A percentile compares a stretch with the other conserved stretches of the same genome.
phyloP scores from a whole-genome alignment of 331 rosid genomes.

The Malus hybrid region DNA sequence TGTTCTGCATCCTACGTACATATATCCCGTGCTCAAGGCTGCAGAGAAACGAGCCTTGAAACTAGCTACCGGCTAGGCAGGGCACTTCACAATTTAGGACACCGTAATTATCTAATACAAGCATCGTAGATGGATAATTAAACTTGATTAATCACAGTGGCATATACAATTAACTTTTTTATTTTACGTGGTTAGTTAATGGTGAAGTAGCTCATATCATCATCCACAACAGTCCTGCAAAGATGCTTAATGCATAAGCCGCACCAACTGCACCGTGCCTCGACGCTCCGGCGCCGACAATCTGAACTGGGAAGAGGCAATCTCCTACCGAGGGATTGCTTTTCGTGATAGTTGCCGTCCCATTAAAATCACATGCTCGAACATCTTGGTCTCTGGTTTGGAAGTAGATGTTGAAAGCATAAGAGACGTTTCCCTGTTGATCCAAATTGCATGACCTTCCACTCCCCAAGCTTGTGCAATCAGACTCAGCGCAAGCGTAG shows the following conservation, averaged over 20 bases:
- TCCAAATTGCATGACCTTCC: slow-evolving; percentile 37
- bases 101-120: too few relatives aligned
- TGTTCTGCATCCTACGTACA: too few relatives aligned
- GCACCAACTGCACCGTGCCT: slow-evolving; percentile 2
- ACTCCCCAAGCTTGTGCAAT: slow-evolving; percentile 48
- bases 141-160: too few relatives aligned
- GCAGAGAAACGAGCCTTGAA: too few relatives aligned
- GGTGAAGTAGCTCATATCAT: slow-evolving; percentile 14
- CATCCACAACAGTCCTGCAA: slow-evolving; percentile 12
- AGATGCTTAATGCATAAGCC: not conserved
- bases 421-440: slow-evolving; percentile 23
- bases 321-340: slow-evolving; percentile 28
- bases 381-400: slow-evolving; percentile 58
- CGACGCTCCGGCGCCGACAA: slow-evolving; percentile 18
- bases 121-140: too few relatives aligned
- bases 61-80: too few relatives aligned
- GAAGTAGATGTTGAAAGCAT: slow-evolving; percentile 53
- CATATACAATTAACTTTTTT: too few relatives aligned
- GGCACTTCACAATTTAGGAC: too few relatives aligned
- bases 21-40: too few relatives aligned
- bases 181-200: too few relatives aligned
- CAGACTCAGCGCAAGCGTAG: slow-evolving; percentile 51
- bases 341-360: slow-evolving; percentile 34
- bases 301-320: slow-evolving; percentile 54
- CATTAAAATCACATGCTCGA: slow-evolving; percentile 52